Percentiles rank a stretch among this genome's conserved stretches.
phyloP scores from a whole-genome alignment of 345 rosid species.

The Microcos paniculata region DNA sequence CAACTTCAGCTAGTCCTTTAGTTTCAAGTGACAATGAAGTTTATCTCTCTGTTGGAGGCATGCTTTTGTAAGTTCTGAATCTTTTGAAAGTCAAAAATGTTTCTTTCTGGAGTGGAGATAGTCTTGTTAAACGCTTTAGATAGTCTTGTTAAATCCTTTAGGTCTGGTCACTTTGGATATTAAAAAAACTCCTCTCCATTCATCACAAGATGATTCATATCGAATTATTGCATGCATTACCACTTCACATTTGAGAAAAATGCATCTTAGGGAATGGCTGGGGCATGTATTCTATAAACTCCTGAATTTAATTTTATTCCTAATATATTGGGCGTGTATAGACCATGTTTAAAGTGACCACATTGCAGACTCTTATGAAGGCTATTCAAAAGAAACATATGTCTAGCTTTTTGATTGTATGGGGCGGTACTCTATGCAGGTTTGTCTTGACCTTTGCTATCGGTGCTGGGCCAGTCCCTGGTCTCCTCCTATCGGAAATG shows the following conservation, averaged over 20 bases:
- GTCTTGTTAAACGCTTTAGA: neutral
- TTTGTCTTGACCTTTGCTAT: slow-evolving; percentile 72
- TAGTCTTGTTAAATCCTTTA: neutral
- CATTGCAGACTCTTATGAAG: neutral
- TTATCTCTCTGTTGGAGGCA: slow-evolving; percentile 85
- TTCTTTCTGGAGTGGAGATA: neutral
- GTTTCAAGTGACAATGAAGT: slow-evolving; percentile 49
- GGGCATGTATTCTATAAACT: neutral
- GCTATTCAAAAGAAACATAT: slow-evolving; percentile 2
- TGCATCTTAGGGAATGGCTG: neutral
- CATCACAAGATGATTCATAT: neutral
- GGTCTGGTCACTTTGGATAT: neutral
- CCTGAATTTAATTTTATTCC: neutral
- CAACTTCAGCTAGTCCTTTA: slow-evolving; percentile 63
- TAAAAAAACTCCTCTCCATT: neutral
- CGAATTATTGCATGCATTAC: neutral
- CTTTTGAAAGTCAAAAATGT: neutral
- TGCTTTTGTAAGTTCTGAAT: slow-evolving; percentile 69
- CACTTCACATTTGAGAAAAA: neutral
- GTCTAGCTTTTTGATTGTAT: neutral
- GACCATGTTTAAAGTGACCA: neutral
- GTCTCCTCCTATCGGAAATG: slow-evolving; percentile 87
- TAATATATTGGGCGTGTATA: neutral
- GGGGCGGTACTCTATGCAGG: slow-evolving; percentile 46
- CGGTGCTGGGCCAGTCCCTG: slow-evolving; percentile 95